Evolutionary conservation across 1,284 basidiomycete species (phyloP), one percentile per base, ranked within the genome.

Genomic region (Kwoniella shivajii): DNA sequence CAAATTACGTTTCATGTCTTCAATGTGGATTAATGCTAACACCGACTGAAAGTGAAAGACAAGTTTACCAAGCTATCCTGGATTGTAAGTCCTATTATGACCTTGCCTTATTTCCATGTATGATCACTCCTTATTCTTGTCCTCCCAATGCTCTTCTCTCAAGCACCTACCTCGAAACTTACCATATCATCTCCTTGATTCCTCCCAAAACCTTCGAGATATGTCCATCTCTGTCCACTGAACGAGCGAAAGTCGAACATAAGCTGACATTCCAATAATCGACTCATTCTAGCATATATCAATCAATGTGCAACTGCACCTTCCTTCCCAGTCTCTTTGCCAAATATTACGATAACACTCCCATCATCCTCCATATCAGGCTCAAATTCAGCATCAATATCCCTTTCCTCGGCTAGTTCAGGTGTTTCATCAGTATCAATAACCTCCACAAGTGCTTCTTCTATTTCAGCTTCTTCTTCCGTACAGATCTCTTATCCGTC

Each of bases 261-360:
- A 16, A 2, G 9, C 36, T 54, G 16, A 45, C 53, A 7, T 4
- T 16, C 7, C 4, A 18, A n/a, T n/a, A n/a, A n/a, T n/a, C n/a
- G n/a, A n/a, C n/a, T 31, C 38, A 4, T 10, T 16, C 2, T 33
- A 61, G 56, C 58, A 13, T 60, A 56, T 42, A 57, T 63, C 41
- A 44, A 49, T 14, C 57, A 59, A 56, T 63, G 61, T 44, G 55
- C 57, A 4, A 36, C 41, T 14, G 61, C 54, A 6, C 22, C 50
- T 4, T 16, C 27, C 24, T 49, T 44, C 27, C 58, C 61, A 16
- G 38, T 56, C 16, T 57, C 58, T 6, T 43, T 63, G 6, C 56
- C 61, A 26, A 57, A 54, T 36, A 49, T 55, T 18, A 63, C 61
- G 6, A 49, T 63, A 24, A 58, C 61, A n/a, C 39, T 60, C 14